Evolutionary conservation across 208 protist genomes (phyloP), one percentile per base, ranked within the genome.

Genomic region (Acanthamoeba healyi): DNA sequence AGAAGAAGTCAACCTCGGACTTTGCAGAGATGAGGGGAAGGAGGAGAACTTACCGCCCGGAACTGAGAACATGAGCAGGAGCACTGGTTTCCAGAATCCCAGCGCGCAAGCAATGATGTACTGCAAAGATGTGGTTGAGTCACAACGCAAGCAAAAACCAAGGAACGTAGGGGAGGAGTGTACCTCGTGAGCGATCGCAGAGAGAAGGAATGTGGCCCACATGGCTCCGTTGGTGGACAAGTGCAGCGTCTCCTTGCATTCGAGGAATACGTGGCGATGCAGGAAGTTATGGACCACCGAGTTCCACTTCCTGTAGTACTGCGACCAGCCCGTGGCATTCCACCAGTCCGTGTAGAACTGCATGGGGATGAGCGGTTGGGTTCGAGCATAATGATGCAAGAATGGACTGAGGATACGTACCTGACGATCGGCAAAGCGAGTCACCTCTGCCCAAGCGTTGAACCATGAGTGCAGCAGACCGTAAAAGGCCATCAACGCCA

Each of bases 391-490:
- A n/a, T n/a, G n/a, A n/a, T n/a, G n/a, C n/a, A n/a, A n/a, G n/a
- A n/a, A n/a, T n/a, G n/a, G n/a, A n/a, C n/a, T n/a, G n/a, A n/a
- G n/a, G n/a, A n/a, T n/a, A n/a, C n/a, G n/a, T n/a, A n/a, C n/a
- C n/a, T n/a, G n/a, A n/a, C 87, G 87, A 54, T 92, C 87, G 63
- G 87, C 87, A 92, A 92, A 92, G 56, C 87, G 56, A 51, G 87
- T 92, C 5, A 92, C 15, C 32, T 92, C 87, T 17, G 87, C 87
- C 38, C 38, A 89, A 6, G 81, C 81, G n/a, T 89, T 89, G 44
- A 84, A 54, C 74, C 74, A 84, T 14, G 15, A 42, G 29, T 84
- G 74, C 26, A 84, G 26, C 5, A 84, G 36, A 29, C 74, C 74
- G 29, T 84, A 84, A 40, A 84, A 84, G 19, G 74, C 74, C 74